Evolutionary conservation across 306 rosid genomes (phyloP), one percentile per base, ranked within the genome.

Genomic region (Gynostemma pentaphyllum): DNA sequence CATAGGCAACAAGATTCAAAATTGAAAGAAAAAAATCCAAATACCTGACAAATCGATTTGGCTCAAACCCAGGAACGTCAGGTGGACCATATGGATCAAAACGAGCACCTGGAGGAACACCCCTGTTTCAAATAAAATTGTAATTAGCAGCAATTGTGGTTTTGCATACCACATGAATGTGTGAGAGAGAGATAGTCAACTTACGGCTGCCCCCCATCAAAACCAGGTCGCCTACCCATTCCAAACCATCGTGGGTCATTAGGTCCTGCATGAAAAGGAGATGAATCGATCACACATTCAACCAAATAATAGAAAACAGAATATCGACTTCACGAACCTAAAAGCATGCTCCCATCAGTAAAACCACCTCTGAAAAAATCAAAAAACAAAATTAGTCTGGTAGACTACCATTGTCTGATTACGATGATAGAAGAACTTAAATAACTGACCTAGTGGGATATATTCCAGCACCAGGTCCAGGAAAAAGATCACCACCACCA

Each of bases 11-110:
- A n/a, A n/a, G n/a, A n/a, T n/a, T 29, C 29, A 15, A 36, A 39
- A 0, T n/a, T 18, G 36, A 19, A 15, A 23, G 45, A 5, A 67
- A 5, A 64, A 1, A 24, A 53, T 45, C 45, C 18, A 61, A 27
- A 4, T 76, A 89, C 95, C 94, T 84, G 27, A 76, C 57, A 78
- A 84, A 87, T 30, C 86, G 75, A 78, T 74, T 65, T 10, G 94
- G 90, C 71, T 85, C 97, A 76, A 87, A 90, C 40, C 92, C 95
- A 67, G 95, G 95, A 66, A 84, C 62, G 41, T 79, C 92, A 51
- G 97, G 89, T 37, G 95, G 97, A 27, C 95, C 97, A 66, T 65
- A 75, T 7, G 94, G 95, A 87, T 90, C 97, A 72, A 82, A 87
- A 69, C 94, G 88, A 76, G 88, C 88, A 72, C 95, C 94, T 0